Percentiles rank a stretch among this genome's conserved stretches.
Conservation (phyloP, 164 flowering plant species). For the Taxillus chinensis region DNA sequence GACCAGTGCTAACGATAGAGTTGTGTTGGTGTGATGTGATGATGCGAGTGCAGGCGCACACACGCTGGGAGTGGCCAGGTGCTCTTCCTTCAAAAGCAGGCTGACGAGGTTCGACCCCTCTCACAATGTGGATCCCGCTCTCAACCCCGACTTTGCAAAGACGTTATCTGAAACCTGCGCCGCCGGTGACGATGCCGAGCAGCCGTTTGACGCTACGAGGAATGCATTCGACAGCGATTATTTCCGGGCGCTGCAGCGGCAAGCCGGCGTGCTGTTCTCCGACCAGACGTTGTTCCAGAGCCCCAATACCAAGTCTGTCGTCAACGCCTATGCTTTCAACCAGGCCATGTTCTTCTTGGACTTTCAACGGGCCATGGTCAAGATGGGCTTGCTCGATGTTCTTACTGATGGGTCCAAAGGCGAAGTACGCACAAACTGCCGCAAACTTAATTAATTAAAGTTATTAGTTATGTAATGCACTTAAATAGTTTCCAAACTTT, state of each 20-base stretch:
- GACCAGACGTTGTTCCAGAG: slow-evolving; percentile 51
- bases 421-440: slow-evolving; percentile 60
- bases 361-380: slow-evolving; percentile 68
- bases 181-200: slow-evolving; percentile 58
- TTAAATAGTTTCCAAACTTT: too few relatives aligned
- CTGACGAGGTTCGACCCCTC: slow-evolving; percentile 35
- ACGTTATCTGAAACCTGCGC: slow-evolving; percentile 47
- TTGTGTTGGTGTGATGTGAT: background rate
- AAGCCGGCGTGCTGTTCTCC: slow-evolving; percentile 56
- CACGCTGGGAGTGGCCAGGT: slow-evolving; percentile 79
- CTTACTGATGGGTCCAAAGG: slow-evolving; percentile 59
- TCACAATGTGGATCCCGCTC: slow-evolving; percentile 35
- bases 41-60: slow-evolving; percentile 48
- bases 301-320: slow-evolving; percentile 42
- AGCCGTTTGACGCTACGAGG: slow-evolving; percentile 46
- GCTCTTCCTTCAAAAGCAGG: slow-evolving; percentile 75
- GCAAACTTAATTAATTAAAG: slow-evolving; percentile 30
- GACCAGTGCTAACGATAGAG: too few relatives aligned
- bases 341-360: slow-evolving; percentile 72
- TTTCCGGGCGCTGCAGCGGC: slow-evolving; percentile 31
- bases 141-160: slow-evolving; percentile 39
- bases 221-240: slow-evolving; percentile 61
- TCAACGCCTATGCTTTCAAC: slow-evolving; percentile 57
- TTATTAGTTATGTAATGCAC: too few relatives aligned
- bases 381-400: slow-evolving; percentile 69